phyloP scores from a whole-genome alignment of 352 stramenopile species.

The Globisporangium sylvaticum region DNA sequence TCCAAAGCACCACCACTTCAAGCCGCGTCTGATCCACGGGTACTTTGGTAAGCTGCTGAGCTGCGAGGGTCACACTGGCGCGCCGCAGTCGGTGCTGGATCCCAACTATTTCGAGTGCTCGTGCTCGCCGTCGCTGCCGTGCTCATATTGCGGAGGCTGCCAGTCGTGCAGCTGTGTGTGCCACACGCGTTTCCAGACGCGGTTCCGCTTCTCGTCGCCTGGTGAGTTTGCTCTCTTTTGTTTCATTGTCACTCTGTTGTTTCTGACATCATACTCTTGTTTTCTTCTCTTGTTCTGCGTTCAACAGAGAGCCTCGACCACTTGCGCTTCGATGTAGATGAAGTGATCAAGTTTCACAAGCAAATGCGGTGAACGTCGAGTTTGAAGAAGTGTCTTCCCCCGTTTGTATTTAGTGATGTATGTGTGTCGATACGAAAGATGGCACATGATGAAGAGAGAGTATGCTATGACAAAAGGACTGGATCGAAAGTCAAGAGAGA shows the following conservation, averaged over 20 bases:
- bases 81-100: constrained; percentile 59
- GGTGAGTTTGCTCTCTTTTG: constrained; percentile 33
- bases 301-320: constrained; percentile 28
- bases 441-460: not conserved
- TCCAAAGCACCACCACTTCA: constrained; percentile 71
- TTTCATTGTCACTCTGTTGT: not conserved
- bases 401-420: constrained; percentile 2
- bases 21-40: constrained; percentile 47
- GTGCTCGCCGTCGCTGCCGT: constrained; percentile 56
- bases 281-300: not conserved
- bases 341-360: constrained; percentile 44
- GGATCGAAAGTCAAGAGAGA: not conserved
- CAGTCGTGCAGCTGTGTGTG: constrained; percentile 80
- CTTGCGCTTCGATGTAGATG: constrained; percentile 33
- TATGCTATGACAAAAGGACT: not conserved
- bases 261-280: constrained; percentile 13
- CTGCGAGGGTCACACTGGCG: constrained; percentile 74
- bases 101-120: constrained; percentile 73
- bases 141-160: constrained; percentile 67
- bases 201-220: constrained; percentile 69
- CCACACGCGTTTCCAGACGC: constrained; percentile 86
- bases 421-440: not conserved
- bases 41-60: constrained; percentile 70
- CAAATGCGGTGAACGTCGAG: constrained; percentile 13
- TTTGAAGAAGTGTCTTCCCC: not conserved